These are phyloP conservation scores for Pneumocystis oryctolagi DNA, from an alignment of 1,139 yeast genomes.

Conservation along the genomic window DNA sequence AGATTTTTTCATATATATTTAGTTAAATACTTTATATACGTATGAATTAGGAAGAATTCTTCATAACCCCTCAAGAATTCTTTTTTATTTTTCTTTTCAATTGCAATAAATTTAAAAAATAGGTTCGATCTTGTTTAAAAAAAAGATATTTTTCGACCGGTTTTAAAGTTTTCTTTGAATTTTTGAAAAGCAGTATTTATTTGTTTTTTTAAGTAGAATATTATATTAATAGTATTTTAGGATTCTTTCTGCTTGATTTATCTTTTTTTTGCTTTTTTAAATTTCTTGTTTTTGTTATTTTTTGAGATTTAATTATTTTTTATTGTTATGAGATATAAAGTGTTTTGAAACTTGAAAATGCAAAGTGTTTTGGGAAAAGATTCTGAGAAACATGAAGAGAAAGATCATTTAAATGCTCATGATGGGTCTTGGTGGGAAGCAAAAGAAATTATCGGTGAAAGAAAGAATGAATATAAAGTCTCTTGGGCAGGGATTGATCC, in stretches of 20 bases:
- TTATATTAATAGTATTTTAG: too few relatives aligned
- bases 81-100: background rate
- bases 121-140: too few relatives aligned
- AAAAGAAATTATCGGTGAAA: background rate
- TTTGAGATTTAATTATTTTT: too few relatives aligned
- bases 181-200: too few relatives aligned
- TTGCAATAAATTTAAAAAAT: too few relatives aligned
- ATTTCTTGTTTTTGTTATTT: background rate
- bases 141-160: too few relatives aligned
- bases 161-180: too few relatives aligned
- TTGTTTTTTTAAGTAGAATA: too few relatives aligned
- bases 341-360: background rate
- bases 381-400: background rate
- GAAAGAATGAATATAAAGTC: background rate
- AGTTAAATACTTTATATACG: background rate
- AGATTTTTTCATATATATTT: background rate
- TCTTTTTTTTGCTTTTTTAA: background rate
- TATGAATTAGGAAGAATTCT: background rate
- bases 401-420: background rate
- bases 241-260: background rate
- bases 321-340: background rate
- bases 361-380: background rate
- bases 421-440: slow-evolving; percentile 1
- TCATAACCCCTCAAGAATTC: background rate
- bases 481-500: slow-evolving; percentile 1